Base-by-base conservation (phyloP, 2,329 filamentous ascomycete genomes). In the Xylaria sp. region DNA sequence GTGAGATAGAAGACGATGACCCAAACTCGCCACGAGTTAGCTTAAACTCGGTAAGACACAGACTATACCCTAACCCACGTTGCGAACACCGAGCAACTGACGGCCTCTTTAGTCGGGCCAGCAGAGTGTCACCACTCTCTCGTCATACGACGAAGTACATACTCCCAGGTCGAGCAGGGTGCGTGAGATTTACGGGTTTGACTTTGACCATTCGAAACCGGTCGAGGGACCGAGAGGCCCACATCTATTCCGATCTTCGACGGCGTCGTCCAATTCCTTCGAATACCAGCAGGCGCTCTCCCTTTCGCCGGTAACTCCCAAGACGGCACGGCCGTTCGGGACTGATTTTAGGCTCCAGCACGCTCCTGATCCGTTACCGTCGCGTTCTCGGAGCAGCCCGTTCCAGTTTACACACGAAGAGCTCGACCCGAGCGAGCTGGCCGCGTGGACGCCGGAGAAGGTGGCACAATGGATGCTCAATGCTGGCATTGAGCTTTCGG, bases 391-490 rank as follows among this genome's bases (percentile, higher is more conserved):
- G 56, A 69, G 63, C 63, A 67, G 73, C 69, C 62, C 72, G 71
- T 83, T 85, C 55, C 80, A 76, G 60, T 87, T 80, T 66, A 81
- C 79, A 2, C 72, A 78, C 55, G 77, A 77, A 53, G 77, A 85
- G 56, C 77, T 90, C 29, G 82, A 89, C 62, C 76, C 81, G 26
- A 72, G 75, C 20, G 78, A 81, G 45, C 79, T 93, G 55, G 78
- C 81, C 16, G 75, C 77, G 41, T 94, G 89, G 91, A 82, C 84
- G 13, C 87, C 90, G 2, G 82, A 86, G 67, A 87, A 91, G 74
- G 90, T 94, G 40, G 89, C 89, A 50, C 86, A 90, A 67, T 94
- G 90, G 84, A 94, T 97, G 91, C 83, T 87, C 66, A 85, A 91
- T 70, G 84, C 87, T 41, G 91, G 90, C 63, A 86, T 96, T 69